Base-by-base conservation (phyloP, 2,329 filamentous ascomycete species). In the Colletotrichum aenigma region DNA sequence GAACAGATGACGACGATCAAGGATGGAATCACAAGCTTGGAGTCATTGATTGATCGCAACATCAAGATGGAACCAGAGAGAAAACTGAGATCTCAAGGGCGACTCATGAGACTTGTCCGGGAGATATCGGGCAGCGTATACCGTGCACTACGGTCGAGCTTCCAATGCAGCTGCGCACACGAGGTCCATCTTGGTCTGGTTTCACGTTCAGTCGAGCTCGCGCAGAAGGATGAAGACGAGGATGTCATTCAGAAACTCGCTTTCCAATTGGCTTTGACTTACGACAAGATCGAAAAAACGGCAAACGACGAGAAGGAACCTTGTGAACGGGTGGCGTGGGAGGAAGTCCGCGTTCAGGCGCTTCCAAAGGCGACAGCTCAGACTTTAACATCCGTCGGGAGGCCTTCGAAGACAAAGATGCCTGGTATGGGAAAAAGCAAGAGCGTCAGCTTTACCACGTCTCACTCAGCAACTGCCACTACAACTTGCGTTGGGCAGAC, bases 61-160 rank as follows among this genome's bases (percentile, higher is more conserved):
- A 38, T 80, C 7, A 56, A 79, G 24, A 68, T 82, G 26, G 79
- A 80, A n/a, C 78, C 80, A 3, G 30, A 61, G 1, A 74, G 81
- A 3, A 68, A 62, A 21, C 21, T 67, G 5, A 65, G 70, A 16
- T 80, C 78, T 1, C 77, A 79, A 60, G 78, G 73, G 5, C 79
- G 74, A 7, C 69, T 82, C 0, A 72, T 78, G 26, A 76, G 36
- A 12, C 21, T 82, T 2, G 52, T 81, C 6, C 77, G 78, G 4
- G 75, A 77, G 6, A 28, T 82, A 0, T 79, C 80, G 0, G 68
- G 62, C 38, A 80, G 79, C 43, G 70, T 82, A 0, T 81, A 80
- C 1, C 65, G 65, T 1, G 71, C 65, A 16, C 4, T 73, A 2
- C n/a, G 16, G 4, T 56, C 24, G 1, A 21, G 56, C 34, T 34